phyloP scores from a whole-genome alignment of 192 early-diverging fungal species.

The Glomus cerebriforme region DNA sequence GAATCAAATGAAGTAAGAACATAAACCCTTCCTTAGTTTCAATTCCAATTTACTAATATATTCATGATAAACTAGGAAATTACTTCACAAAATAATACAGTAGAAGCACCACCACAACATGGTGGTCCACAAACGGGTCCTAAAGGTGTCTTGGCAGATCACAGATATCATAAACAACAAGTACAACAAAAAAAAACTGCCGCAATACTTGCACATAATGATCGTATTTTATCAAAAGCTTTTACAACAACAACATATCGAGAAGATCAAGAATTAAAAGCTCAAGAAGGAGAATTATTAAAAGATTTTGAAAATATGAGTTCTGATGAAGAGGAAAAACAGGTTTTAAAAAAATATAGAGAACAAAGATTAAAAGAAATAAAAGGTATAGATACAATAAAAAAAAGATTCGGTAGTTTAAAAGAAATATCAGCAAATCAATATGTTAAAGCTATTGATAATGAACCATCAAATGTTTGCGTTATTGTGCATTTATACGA shows the following conservation, averaged over 20 bases:
- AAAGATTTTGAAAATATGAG: constrained; percentile 40
- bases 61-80: background rate
- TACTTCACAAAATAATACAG: background rate
- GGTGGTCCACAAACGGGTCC: constrained; percentile 48
- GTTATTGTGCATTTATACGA: constrained; percentile 58
- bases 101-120: background rate
- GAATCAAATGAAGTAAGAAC: constrained; percentile 1
- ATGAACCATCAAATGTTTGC: constrained; percentile 49
- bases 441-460: constrained; percentile 54
- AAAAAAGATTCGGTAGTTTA: constrained; percentile 48
- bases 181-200: constrained; percentile 36
- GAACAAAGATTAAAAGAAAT: constrained; percentile 47
- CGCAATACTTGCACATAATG: constrained; percentile 42
- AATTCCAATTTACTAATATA: background rate
- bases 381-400: constrained; percentile 19
- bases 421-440: constrained; percentile 49
- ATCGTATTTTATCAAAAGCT: constrained; percentile 46
- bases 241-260: constrained; percentile 51
- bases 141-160: constrained; percentile 60
- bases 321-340: constrained; percentile 41
- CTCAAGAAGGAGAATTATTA: constrained; percentile 32
- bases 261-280: constrained; percentile 41
- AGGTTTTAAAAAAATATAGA: constrained; percentile 45
- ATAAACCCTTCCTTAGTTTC: background rate
- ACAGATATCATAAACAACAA: constrained; percentile 47